Percentiles rank a stretch among this genome's conserved stretches.
Conservation (phyloP, 1,284 basidiomycete species). For the Naganishia sp. region DNA sequence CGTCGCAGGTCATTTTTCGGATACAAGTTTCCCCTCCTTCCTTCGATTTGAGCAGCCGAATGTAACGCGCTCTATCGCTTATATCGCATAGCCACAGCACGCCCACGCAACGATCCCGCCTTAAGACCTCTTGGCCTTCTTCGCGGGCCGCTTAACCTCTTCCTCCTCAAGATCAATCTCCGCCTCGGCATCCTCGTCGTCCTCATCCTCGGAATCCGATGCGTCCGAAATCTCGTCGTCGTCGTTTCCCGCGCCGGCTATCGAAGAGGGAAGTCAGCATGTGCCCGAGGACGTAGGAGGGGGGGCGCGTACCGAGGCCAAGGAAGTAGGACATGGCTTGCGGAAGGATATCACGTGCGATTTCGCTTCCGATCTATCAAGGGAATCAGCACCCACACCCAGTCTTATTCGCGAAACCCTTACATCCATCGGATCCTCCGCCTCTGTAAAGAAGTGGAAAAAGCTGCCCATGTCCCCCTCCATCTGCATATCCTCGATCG, state of each 20-base stretch:
- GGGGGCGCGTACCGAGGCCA: constrained; percentile 37
- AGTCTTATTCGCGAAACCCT: constrained; percentile 25
- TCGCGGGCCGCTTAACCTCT: constrained; percentile 43
- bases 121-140: constrained; percentile 39
- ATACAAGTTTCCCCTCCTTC: no score
- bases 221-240: constrained; percentile 41
- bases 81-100: no score
- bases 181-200: constrained; percentile 48
- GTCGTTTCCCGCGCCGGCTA: constrained; percentile 30
- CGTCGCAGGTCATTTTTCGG: no score
- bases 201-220: constrained; percentile 45
- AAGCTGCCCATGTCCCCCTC: constrained; percentile 56
- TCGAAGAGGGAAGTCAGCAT: no score
- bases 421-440: constrained; percentile 42
- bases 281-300: not conserved
- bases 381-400: not conserved
- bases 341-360: constrained; percentile 45
- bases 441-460: constrained; percentile 56
- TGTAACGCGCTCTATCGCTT: no score
- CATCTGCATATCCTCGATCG: constrained; percentile 2
- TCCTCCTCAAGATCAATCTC: constrained; percentile 51
- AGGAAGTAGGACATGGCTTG: constrained; percentile 47
- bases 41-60: no score
- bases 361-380: constrained; percentile 30
- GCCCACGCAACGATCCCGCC: not conserved